These are phyloP conservation scores for Pilaira anomala DNA, from an alignment of 192 early-diverging fungal species.

Conservation along the genomic window DNA sequence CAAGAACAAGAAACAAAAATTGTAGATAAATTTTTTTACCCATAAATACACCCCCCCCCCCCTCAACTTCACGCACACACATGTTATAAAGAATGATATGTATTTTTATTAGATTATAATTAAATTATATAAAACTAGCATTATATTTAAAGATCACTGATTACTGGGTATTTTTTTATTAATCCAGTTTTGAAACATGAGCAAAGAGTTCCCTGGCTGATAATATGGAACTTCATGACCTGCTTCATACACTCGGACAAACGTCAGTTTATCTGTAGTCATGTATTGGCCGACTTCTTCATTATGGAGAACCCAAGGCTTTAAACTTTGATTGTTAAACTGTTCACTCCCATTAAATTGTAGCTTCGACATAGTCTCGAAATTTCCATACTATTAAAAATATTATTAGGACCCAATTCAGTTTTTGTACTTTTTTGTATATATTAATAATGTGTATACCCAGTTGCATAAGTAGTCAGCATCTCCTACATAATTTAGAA, in stretches of 20 bases:
- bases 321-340: conserved; percentile 4
- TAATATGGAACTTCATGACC: conserved; percentile 53
- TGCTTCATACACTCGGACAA: conserved; percentile 41
- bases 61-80: no score
- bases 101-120: no score
- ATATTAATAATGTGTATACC: conserved; percentile 35
- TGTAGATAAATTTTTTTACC: no score
- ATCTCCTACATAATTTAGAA: conserved; percentile 78
- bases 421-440: conserved; percentile 15
- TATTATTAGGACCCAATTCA: no score
- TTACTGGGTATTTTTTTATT: no score
- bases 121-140: no score
- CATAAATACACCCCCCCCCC: no score
- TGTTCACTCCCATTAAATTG: conserved; percentile 4
- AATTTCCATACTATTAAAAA: conserved; percentile 13
- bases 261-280: conserved; percentile 29
- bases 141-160: no score
- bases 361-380: conserved; percentile 3
- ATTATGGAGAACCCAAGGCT: not conserved
- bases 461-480: conserved; percentile 82
- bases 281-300: conserved; percentile 33
- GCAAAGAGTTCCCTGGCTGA: conserved; percentile 35
- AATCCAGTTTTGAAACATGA: conserved; percentile 27
- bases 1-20: conserved; percentile 9
- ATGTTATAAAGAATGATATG: no score